Base-by-base conservation (phyloP, 1,139 yeast genomes). In the Candida sanyaensis region DNA sequence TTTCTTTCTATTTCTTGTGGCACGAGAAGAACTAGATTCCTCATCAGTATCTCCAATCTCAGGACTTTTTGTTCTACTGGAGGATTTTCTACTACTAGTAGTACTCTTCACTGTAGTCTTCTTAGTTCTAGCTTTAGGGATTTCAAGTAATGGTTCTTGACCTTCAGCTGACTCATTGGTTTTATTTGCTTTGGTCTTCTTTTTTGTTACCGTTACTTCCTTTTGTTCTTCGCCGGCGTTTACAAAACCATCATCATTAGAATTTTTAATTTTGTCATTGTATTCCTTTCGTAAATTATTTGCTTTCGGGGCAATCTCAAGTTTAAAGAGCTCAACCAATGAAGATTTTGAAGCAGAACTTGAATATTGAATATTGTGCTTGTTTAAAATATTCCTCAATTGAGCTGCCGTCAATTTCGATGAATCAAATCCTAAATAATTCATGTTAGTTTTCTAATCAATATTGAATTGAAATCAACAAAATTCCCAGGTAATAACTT, bases 291-390 rank as follows among this genome's bases (percentile, higher is more conserved):
- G 60, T 36, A 78, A 59, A 37, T 59, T 53, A 0, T 60, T 57
- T 1, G 80, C 68, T 10, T 68, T 64, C 0, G 81, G 75, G 10
- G 63, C 60, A 41, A 88, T 69, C n/a, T 80, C 62, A 2, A 67
- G 61, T 13, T 74, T 66, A 61, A 84, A 88, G 5, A 86, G 60
- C 13, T 69, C 70, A 7, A 88, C 65, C 49, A 88, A 70, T 8
- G 78, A 81, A 4, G 78, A 65, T 63, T 90, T 90, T 59, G 83
- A 86, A 8, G 88, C 83, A 45, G 79, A 75, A 4, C 87, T 73
- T 0, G 85, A 77, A 59, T 74, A 83, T 7, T 66, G 65, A 23
- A 89, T 72, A n/a, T 76, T 71, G 61, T 88, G 78, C 46, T 78
- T 81, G 31, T 73, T 65, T 49, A 90, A 71, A 37, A 88, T 73